Percentiles rank a stretch among this genome's conserved stretches.
Conservation (phyloP, 257 asterid genomes). For the Lantana camara region DNA sequence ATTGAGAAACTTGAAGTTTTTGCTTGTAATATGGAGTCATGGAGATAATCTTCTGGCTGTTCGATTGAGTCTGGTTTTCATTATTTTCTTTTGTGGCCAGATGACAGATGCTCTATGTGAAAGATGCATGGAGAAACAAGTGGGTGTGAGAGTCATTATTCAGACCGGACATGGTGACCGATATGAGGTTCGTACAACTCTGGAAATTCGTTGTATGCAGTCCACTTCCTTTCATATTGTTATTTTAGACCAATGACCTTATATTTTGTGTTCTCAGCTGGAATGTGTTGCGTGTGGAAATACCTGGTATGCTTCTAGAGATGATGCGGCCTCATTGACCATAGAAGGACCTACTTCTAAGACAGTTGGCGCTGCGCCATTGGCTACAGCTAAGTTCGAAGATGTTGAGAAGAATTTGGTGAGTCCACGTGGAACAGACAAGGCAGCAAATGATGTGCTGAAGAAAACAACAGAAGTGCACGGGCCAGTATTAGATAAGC, state of each 20-base stretch:
- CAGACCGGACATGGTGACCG: constrained; percentile 79
- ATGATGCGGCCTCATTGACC: constrained; percentile 66
- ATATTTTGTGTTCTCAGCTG: constrained; percentile 47
- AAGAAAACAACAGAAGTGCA: constrained; percentile 58
- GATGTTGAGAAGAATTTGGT: constrained; percentile 60
- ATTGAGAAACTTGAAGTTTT: constrained; percentile 14
- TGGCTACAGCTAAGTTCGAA: constrained; percentile 72
- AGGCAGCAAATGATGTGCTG: constrained; percentile 34
- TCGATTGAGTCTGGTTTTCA: not conserved
- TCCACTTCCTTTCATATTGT: too few species aligned
- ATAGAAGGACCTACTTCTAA: constrained; percentile 59
- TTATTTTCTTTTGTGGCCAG: constrained; percentile 38
- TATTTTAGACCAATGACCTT: too few species aligned
- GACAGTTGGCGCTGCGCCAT: constrained; percentile 58
- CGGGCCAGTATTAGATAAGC: constrained; percentile 50
- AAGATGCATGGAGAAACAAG: constrained; percentile 71
- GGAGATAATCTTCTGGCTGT: not conserved
- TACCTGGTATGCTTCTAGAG: constrained; percentile 80
- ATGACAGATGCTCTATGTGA: constrained; percentile 91
- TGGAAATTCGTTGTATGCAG: not conserved
- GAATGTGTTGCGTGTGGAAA: constrained; percentile 81
- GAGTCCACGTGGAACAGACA: constrained; percentile 58
- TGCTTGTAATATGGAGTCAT: too few species aligned
- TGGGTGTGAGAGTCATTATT: constrained; percentile 64
- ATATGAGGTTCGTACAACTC: constrained; percentile 55